These are phyloP conservation scores for Ceratocystis lukuohia DNA, from an alignment of 2,329 filamentous ascomycete genomes.

Conservation along the genomic window DNA sequence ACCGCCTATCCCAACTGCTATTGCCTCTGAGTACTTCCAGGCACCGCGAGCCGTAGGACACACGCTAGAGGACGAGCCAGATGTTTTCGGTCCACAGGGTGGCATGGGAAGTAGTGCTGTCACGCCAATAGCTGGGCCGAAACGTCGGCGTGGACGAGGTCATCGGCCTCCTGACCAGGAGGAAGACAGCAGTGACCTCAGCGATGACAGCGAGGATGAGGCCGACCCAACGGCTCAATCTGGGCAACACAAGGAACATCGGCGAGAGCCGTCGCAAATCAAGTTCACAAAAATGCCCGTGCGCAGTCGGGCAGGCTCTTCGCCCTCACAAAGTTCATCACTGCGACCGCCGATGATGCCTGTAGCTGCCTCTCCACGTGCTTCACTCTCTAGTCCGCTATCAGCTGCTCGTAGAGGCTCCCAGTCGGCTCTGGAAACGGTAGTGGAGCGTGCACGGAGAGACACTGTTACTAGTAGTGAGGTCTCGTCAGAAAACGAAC, in stretches of 20 bases:
- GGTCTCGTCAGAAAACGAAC: slow-evolving; percentile 69
- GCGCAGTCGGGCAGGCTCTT: slow-evolving; percentile 72
- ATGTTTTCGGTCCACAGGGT: slow-evolving; percentile 59
- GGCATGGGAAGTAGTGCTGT: slow-evolving; percentile 53
- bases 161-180: slow-evolving; percentile 58
- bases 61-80: slow-evolving; percentile 55
- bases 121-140: slow-evolving; percentile 53
- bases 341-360: slow-evolving; percentile 39
- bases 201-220: slow-evolving; percentile 73
- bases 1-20: slow-evolving; percentile 69
- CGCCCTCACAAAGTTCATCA: slow-evolving; percentile 60
- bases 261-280: slow-evolving; percentile 68
- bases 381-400: slow-evolving; percentile 4
- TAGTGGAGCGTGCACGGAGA: slow-evolving; percentile 54
- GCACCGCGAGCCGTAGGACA: slow-evolving; percentile 49
- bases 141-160: slow-evolving; percentile 50
- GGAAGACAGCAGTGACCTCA: slow-evolving; percentile 73
- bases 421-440: slow-evolving; percentile 54
- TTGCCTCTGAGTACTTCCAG: slow-evolving; percentile 75
- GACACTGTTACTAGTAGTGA: slow-evolving; percentile 75
- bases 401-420: slow-evolving; percentile 47
- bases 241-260: slow-evolving; percentile 33
- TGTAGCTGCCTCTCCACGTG: slow-evolving; percentile 34
- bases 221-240: slow-evolving; percentile 43
- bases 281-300: slow-evolving; percentile 95